Evolutionary conservation across 1,139 yeast genomes (phyloP), one percentile per base, ranked within the genome.

Genomic region (Diutina mesorugosa): DNA sequence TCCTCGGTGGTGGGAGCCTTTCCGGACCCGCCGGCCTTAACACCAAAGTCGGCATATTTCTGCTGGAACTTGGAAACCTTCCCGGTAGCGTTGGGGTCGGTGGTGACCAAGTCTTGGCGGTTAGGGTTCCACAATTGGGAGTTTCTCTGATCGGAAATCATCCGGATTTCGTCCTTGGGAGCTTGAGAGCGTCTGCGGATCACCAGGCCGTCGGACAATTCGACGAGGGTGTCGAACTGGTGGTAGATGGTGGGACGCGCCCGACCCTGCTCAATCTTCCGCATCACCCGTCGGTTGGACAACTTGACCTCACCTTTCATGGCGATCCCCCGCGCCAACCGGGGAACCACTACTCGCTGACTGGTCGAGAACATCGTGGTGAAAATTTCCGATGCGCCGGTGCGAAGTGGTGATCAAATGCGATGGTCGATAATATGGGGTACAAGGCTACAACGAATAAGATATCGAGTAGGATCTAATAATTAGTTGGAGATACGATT

Each of bases 231-330:
- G 61, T 91, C 91, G 67, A 93, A 93, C 67, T 89, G 90, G 72
- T 91, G 81, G 71, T 89, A 91, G 53, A 91, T 87, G 51, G 97
- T 90, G 2, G 98, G 97, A 71, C 97, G 81, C 18, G 96, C 90
- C 67, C 85, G 85, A 55, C 97, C 97, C 59, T 81, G 73, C 61
- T 73, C 68, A 63, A 81, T 80, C 63, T 78, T 79, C 63, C 78
- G 78, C 74, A 78, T 71, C 47, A 81, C 83, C 69, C 85, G 75
- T 64, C 77, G 70, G 59, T 74, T 76, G 52, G 80, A 68, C 66
- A 79, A 66, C 65, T 72, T 71, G 56, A 77, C 72, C 62, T 73
- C 75, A 38, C 47, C 47, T n/a, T 41, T 38, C 54, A 51, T 51
- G 35, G 54, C 47, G 16, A 50, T 50, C 26, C 53, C 45, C 41